Evolutionary conservation across 192 early-diverging fungal genomes (phyloP), one percentile per base, ranked within the genome.

Genomic region (Endogone sp.): DNA sequence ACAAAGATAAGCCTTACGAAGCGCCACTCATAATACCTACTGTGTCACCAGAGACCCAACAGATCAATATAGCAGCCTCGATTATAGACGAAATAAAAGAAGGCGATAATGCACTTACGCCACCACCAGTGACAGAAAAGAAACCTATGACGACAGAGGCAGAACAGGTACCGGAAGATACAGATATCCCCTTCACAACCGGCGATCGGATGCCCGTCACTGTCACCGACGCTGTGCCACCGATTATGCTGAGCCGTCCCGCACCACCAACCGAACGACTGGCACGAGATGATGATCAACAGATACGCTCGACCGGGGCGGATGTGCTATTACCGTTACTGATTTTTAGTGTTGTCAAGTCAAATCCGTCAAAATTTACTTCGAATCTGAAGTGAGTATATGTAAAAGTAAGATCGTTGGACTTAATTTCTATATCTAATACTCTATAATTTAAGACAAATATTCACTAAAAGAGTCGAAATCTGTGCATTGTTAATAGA

Each of bases 291-390:
- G 65, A 67, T 21, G 27, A 67, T 27, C 49, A 61, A 30, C 32
- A 63, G 24, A 29, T 68, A 31, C 60, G 59, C 9, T 56, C 70
- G 8, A 54, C 71, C 21, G 78, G 80, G 62, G 89, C 90, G 4
- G 90, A 92, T 62, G 80, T 86, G 55, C 76, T 92, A 26, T 63
- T 92, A 58, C 90, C 90, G 3, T 60, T 92, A 27, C 66, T 92
- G 13, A 92, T 92, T 30, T 89, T 84, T 31, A 83, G 88, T 2
- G 82, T 92, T 22, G 85, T 89, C 3, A 84, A 83, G 58, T 81
- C 81, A 63, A 92, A 89, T 32, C 90, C 90, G 6, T 81, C 84
- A 13, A 83, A 86, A 29, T 83, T 92, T 8, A 76, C 90, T 2
- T 89, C 88, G n/a, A 92, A 89, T 49, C 67, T 92, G 27, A 82